phyloP scores from a whole-genome alignment of 371 early-diverging fungal species.

The Circinella minor region DNA sequence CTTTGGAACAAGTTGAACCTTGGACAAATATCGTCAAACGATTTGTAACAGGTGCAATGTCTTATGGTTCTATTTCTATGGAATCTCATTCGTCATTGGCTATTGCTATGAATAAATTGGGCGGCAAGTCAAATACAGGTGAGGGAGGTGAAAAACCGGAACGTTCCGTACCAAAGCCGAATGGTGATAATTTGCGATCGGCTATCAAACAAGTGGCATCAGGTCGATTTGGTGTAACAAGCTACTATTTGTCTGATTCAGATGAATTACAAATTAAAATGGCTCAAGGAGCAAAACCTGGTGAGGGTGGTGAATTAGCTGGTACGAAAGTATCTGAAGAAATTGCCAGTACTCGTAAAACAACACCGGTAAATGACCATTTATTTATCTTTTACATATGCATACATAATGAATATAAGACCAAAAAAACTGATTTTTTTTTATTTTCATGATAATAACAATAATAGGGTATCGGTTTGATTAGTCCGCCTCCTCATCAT shows the following conservation, averaged over 20 bases:
- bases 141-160: constrained; percentile 97
- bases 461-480: constrained; percentile 84
- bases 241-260: constrained; percentile 89
- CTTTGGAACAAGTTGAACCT: constrained; percentile 94
- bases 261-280: constrained; percentile 98
- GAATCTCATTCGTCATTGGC: constrained; percentile 95
- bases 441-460: neutral
- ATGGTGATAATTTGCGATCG: constrained; percentile 85
- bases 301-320: constrained; percentile 85
- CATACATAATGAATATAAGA: neutral
- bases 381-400: too few relatives aligned
- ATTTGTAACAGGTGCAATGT: constrained; percentile 98
- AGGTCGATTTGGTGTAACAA: constrained; percentile 97
- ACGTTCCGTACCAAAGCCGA: constrained; percentile 68
- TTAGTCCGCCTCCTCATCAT: constrained; percentile 97
- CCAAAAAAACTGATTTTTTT: neutral
- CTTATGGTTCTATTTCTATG: constrained; percentile 95
- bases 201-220: constrained; percentile 98
- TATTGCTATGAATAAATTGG: constrained; percentile 93
- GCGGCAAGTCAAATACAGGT: constrained; percentile 97
- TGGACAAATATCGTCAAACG: constrained; percentile 96
- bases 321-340: constrained; percentile 90
- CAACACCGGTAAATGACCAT: constrained; percentile 65
- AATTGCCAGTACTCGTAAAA: constrained; percentile 93
- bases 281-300: constrained; percentile 99